These are phyloP conservation scores for Elaeagnus macrophylla DNA, from an alignment of 306 rosid species.

Conservation along the genomic window DNA sequence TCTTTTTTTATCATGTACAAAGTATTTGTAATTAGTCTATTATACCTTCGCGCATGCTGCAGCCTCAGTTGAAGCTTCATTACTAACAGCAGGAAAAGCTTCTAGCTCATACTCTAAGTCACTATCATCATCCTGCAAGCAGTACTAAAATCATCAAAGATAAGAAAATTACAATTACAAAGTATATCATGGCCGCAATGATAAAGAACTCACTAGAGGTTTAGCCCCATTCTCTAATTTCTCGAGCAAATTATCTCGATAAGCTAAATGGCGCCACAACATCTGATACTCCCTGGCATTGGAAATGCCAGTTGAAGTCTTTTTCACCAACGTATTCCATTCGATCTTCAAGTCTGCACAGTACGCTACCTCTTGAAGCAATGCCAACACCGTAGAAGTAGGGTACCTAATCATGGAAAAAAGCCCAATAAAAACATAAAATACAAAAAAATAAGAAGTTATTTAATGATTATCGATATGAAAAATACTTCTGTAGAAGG, in stretches of 20 bases:
- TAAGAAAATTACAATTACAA: no score
- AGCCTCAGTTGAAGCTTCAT: slow-evolving; percentile 57
- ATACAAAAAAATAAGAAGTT: no score
- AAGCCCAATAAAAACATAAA: not conserved
- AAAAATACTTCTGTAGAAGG: slow-evolving; percentile 43
- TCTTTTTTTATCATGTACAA: not conserved
- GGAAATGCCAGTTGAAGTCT: slow-evolving; percentile 67
- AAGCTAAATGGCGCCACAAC: slow-evolving; percentile 93
- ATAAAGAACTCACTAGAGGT: slow-evolving; percentile 47
- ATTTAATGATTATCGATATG: not conserved
- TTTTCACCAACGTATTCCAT: slow-evolving; percentile 65
- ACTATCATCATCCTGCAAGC: slow-evolving; percentile 80
- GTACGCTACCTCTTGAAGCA: slow-evolving; percentile 62
- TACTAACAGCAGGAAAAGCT: slow-evolving; percentile 39
- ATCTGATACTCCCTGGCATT: slow-evolving; percentile 78
- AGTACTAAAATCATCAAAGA: slow-evolving; percentile 17
- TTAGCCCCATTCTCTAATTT: slow-evolving; percentile 32
- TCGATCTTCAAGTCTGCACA: slow-evolving; percentile 41
- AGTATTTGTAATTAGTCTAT: not conserved
- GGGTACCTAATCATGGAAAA: slow-evolving; percentile 46
- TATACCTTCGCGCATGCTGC: slow-evolving; percentile 79
- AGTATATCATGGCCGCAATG: not conserved
- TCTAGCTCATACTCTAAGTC: slow-evolving; percentile 73
- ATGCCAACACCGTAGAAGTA: slow-evolving; percentile 38
- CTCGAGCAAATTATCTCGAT: slow-evolving; percentile 37